phyloP scores from a whole-genome alignment of 108 stramenopile genomes.

The Cyclotella cryptica region DNA sequence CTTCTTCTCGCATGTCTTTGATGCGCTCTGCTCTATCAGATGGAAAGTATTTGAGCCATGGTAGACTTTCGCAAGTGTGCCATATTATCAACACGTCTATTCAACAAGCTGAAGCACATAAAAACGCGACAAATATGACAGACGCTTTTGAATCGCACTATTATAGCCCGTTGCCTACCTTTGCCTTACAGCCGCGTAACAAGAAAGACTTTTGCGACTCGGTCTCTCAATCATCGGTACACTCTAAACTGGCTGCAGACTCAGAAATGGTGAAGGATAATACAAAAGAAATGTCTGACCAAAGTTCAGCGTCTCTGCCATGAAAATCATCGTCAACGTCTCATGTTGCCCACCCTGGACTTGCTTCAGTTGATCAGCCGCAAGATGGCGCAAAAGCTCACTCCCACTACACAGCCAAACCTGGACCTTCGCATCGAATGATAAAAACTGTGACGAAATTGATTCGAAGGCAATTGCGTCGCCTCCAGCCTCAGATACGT shows the following conservation, averaged over 20 bases:
- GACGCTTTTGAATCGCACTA: too few relatives aligned
- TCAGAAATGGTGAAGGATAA: too few relatives aligned
- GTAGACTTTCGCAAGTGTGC: background rate
- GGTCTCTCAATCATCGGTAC: background rate
- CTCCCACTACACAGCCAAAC: background rate
- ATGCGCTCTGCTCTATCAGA: background rate
- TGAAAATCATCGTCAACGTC: background rate
- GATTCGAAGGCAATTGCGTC: too few relatives aligned
- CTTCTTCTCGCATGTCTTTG: conserved; percentile 9
- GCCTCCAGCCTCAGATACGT: too few relatives aligned
- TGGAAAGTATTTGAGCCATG: background rate
- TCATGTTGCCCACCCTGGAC: background rate
- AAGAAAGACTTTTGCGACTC: background rate
- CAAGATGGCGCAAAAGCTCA: conserved; percentile 7
- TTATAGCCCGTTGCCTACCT: background rate
- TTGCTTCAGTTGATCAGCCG: background rate
- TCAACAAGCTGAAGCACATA: background rate
- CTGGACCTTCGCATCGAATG: background rate
- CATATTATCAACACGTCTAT: background rate
- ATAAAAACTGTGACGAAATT: background rate
- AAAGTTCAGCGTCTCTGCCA: too few relatives aligned
- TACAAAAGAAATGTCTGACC: too few relatives aligned
- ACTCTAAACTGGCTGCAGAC: background rate
- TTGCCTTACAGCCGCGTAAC: conserved; percentile 1
- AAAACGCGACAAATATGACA: background rate